Base-by-base conservation (phyloP, 495 filamentous ascomycete species). In the Penicillium bovifimosum region DNA sequence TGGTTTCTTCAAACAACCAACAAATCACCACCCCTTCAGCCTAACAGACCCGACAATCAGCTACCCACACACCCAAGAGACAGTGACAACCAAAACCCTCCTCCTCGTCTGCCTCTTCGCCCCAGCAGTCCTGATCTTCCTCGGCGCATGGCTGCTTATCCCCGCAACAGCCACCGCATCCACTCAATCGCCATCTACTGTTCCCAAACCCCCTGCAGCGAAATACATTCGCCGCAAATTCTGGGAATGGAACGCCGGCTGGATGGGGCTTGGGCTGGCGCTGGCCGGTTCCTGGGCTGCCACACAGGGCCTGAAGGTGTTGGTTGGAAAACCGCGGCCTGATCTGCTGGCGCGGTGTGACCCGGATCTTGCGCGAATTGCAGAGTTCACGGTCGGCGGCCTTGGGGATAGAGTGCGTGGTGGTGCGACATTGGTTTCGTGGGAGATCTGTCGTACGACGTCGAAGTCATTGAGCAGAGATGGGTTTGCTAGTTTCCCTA, bases 241-340 rank as follows among this genome's bases (percentile, higher is more conserved):
- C 74, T 87, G 85, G 80, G 84, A 84, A 58, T 81, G 77, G 75
- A 82, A 86, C 55, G 78, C 73, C 2, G 84, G 78, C 11, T 82
- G 80, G 79, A 70, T 87, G 62, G 85, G 85, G 0, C 66, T 88
- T 5, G 84, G 54, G 0, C 56, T 88, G 10, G 69, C 77, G 0
- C 59, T 81, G 4, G 83, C 82, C 0, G 66, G 72, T 7, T 71
- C 74, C 0, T 84, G 79, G 59, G 73, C 82, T 58, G 64, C 86
- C 29, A 85, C 84, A 0, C 66, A 85, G 48, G 82, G 79, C 1
- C 58, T 83, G 61, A 88, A 88, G 67, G 77, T 79, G 36, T 52
- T 87, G 1, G 69, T 83, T 47, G 85, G 85, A 1, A 84, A 79
- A 52, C 84, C 84, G 2, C 62, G 85, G 9, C 85, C 85, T 8